These are phyloP conservation scores for Rhodamnia rubescens DNA, from an alignment of 345 rosid species.

Conservation along the genomic window DNA sequence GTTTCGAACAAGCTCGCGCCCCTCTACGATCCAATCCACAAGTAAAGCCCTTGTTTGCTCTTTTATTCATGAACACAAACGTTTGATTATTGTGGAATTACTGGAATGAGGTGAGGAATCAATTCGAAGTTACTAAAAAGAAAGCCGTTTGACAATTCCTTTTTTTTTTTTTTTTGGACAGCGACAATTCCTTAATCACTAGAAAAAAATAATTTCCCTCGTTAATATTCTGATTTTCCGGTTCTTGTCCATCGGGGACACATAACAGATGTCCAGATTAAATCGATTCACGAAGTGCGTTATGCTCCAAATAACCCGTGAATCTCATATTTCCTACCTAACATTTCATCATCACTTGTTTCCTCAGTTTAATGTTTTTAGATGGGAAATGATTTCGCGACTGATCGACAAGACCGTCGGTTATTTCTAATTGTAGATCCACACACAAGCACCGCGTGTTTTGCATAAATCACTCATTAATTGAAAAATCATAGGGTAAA, in stretches of 20 bases:
- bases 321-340: neutral
- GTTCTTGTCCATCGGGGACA: neutral
- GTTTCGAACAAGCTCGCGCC: slow-evolving; percentile 24
- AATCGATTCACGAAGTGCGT: neutral
- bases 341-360: neutral
- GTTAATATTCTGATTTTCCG: neutral
- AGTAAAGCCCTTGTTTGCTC: neutral
- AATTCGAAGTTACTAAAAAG: neutral
- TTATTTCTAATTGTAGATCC: no score
- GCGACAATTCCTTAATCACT: no score
- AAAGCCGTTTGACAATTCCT: no score
- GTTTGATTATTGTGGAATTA: neutral
- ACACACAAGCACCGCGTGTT: no score
- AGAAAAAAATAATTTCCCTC: no score
- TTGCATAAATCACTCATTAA: no score
- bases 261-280: slow-evolving; percentile 10
- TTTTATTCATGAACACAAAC: neutral
- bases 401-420: no score
- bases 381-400: neutral
- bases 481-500: no score
- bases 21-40: slow-evolving; percentile 1
- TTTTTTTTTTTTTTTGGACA: no score
- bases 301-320: neutral
- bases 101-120: neutral
- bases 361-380: neutral